Conservation (phyloP, 2,329 filamentous ascomycete genomes). For the Harringtonia lauricola region DNA sequence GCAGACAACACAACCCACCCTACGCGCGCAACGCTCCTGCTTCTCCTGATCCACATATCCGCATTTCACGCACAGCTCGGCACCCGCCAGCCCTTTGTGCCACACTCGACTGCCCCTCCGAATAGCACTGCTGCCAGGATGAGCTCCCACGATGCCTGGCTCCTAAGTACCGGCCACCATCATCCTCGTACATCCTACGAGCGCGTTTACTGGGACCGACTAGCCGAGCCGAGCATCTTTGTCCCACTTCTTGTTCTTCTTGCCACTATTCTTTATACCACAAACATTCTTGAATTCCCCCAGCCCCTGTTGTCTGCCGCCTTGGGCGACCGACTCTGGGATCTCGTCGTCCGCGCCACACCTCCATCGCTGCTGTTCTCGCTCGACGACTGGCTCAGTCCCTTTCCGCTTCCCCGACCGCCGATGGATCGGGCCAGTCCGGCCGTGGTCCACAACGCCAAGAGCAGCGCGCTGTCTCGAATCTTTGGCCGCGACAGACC, state of each 20-base stretch:
- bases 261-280: constrained; percentile 23
- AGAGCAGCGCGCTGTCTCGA: constrained; percentile 53
- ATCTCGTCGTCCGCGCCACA: constrained; percentile 42
- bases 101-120: background rate
- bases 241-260: constrained; percentile 23
- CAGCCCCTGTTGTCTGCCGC: constrained; percentile 18
- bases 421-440: constrained; percentile 2
- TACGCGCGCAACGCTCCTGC: too few relatives aligned
- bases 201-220: constrained; percentile 17
- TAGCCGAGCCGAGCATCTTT: constrained; percentile 23
- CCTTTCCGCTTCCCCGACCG: constrained; percentile 28
- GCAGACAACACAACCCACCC: too few relatives aligned
- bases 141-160: constrained; percentile 21
- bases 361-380: constrained; percentile 47
- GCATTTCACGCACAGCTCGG: too few relatives aligned
- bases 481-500: constrained; percentile 48
- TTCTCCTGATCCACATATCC: too few relatives aligned
- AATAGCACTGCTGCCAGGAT: constrained; percentile 24
- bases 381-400: constrained; percentile 43
- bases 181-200: constrained; percentile 14
- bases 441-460: constrained; percentile 38
- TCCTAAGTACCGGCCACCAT: constrained; percentile 14
- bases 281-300: constrained; percentile 11
- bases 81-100: too few relatives aligned
- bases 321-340: constrained; percentile 37